Conservation (phyloP, 768 basidiomycete species). For the Dioszegia crocea region DNA sequence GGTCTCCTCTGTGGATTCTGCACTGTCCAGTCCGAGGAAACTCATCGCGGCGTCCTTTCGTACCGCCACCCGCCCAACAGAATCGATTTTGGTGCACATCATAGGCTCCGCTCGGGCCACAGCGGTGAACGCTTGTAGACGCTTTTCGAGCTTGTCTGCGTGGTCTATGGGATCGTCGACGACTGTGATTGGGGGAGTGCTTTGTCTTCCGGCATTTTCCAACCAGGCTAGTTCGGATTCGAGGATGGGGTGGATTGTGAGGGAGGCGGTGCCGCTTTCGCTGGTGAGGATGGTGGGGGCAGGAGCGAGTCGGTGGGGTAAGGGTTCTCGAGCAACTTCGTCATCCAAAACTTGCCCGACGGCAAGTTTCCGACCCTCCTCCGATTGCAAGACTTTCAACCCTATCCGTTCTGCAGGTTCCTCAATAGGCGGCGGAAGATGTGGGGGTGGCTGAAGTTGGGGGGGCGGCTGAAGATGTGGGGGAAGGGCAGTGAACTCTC, state of each 20-base stretch:
- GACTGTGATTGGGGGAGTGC: constrained; percentile 6
- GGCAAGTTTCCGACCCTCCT: constrained; percentile 33
- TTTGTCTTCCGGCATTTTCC: constrained; percentile 17
- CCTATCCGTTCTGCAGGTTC: constrained; percentile 10
- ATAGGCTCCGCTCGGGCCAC: constrained; percentile 17
- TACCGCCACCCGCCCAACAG: constrained; percentile 38
- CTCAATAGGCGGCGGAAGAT: too few species aligned
- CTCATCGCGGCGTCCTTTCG: constrained; percentile 37
- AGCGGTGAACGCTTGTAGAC: constrained; percentile 28
- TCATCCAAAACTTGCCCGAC: constrained; percentile 15
- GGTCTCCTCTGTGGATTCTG: constrained; percentile 25
- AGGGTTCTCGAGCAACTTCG: background rate
- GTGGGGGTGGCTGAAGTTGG: background rate
- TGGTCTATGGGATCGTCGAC: constrained; percentile 18
- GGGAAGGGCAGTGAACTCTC: constrained; percentile 12
- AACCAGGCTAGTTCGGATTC: constrained; percentile 41
- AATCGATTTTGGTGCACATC: constrained; percentile 33
- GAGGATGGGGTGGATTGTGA: constrained; percentile 31
- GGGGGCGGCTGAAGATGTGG: constrained; percentile 8
- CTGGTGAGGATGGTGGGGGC: constrained; percentile 27
- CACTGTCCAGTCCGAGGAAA: constrained; percentile 28
- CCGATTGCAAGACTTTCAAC: constrained; percentile 20
- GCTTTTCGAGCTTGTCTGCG: constrained; percentile 18
- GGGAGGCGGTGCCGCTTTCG: constrained; percentile 21
- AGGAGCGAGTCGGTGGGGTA: constrained; percentile 20